phyloP scores from a whole-genome alignment of 805 yeast species.

The Kodamaea nitidulidarum region DNA sequence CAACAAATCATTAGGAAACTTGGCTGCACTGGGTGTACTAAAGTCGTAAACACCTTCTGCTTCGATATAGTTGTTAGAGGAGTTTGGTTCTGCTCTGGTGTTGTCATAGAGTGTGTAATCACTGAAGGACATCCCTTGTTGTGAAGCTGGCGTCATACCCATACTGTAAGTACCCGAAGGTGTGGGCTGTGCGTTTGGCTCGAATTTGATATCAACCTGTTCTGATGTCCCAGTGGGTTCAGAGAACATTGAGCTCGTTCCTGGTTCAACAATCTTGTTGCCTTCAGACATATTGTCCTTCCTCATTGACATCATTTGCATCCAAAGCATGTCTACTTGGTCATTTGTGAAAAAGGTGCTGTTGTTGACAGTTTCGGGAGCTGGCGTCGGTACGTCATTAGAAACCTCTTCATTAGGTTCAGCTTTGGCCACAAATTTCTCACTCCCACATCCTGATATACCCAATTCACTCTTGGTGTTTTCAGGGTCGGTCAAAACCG shows the following conservation, averaged over 20 bases:
- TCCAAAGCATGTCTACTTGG: slow-evolving; percentile 12
- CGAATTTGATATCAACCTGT: background rate
- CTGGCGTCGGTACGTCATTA: background rate
- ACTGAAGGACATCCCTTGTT: background rate
- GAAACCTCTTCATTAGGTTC: background rate
- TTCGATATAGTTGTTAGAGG: background rate
- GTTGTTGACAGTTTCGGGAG: background rate
- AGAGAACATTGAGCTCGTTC: no score
- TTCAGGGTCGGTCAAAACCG: background rate
- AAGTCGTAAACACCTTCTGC: background rate
- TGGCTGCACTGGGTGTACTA: background rate
- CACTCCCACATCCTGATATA: background rate
- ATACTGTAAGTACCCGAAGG: background rate
- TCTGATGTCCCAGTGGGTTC: no score
- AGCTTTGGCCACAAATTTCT: no score
- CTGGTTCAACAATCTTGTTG: background rate
- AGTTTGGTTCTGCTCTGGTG: background rate
- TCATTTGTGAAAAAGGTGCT: slow-evolving; percentile 5
- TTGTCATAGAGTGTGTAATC: background rate
- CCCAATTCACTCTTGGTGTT: background rate
- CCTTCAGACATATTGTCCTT: background rate
- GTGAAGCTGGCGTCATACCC: background rate
- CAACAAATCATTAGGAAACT: background rate
- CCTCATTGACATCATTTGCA: slow-evolving; percentile 10
- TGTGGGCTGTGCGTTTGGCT: background rate